Percentiles rank a stretch among this genome's conserved stretches.
phyloP scores from a whole-genome alignment of 495 filamentous ascomycete genomes.

The Penicillium arizonense region DNA sequence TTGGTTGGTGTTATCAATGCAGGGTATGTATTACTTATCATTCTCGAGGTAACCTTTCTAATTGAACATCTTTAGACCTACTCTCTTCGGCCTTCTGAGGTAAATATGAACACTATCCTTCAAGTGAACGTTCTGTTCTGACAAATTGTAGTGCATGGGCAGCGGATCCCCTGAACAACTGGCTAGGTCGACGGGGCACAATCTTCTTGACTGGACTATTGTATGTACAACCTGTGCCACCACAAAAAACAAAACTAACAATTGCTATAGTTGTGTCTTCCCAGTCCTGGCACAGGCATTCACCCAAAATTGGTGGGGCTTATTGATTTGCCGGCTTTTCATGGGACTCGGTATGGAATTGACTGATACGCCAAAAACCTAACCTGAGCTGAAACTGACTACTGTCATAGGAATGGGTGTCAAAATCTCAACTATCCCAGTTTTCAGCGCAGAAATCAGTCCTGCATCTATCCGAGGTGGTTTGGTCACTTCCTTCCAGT shows the following conservation, averaged over 20 bases:
- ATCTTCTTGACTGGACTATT: conserved; percentile 60
- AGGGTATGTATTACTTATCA: conserved; percentile 9
- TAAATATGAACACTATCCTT: neutral
- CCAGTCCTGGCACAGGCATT: conserved; percentile 54
- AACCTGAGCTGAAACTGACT: neutral
- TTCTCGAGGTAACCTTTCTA: neutral
- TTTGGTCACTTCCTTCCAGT: conserved; percentile 60
- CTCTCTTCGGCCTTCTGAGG: conserved; percentile 12
- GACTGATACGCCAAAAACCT: neutral
- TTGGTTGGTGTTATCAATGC: conserved; percentile 61
- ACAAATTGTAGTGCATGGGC: conserved; percentile 48
- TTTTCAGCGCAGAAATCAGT: conserved; percentile 58
- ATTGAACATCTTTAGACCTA: conserved; percentile 1
- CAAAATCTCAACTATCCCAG: conserved; percentile 58
- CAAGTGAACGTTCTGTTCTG: conserved; percentile 6
- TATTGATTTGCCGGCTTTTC: conserved; percentile 54
- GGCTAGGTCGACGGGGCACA: conserved; percentile 53
- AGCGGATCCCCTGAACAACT: conserved; percentile 55
- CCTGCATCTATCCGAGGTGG: conserved; percentile 59
- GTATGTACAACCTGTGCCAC: neutral
- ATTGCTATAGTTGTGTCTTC: conserved; percentile 38
- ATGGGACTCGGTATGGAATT: conserved; percentile 36
- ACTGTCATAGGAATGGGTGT: conserved; percentile 56
- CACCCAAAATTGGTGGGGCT: conserved; percentile 56
- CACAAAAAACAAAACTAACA: neutral